Base-by-base conservation (phyloP, 495 filamentous ascomycete species). In the Talaromyces wortmannii region DNA sequence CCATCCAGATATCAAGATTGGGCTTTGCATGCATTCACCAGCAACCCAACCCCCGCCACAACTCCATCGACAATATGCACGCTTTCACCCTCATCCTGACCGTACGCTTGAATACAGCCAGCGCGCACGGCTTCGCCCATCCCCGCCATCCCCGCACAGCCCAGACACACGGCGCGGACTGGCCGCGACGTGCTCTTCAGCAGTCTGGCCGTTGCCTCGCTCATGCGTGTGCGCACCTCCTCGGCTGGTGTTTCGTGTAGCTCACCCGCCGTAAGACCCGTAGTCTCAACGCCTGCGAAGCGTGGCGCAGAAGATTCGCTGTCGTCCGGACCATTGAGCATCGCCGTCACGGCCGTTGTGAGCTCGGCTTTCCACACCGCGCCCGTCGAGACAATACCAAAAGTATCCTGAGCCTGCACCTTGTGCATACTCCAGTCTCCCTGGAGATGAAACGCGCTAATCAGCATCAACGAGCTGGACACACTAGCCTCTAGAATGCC, bases 101-200 rank as follows among this genome's bases (percentile, higher is more conserved):
- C 89, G 57, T 85, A 82, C 16, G 77, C 76, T 53, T 84, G 79
- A 30, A 80, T 64, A 45, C 87, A 87, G 2, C 84, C 86, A 40
- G 80, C 79, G 50, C 86, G 77, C 45, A 96, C 90, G 49, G 88
- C 86, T 54, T 84, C 78, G 53, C 92, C 88, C 74, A 97, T 80
- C 11, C 92, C 94, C 18, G 83, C 86, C 94, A 97, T 96, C 5
- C 94, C 92, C 43, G 91, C 92, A 72, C 92, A 96, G 55, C 89
- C 83, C 56, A 87, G 80, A 30, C 79, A 79, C 0, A 92, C 84
- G 12, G 71, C 75, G 23, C 70, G 65, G 0, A 80, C 72, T 23
- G 63, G 62, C 40, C 57, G 53, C 4, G 68, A 57, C 0, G 80
- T 76, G 7, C 71, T 72, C 16, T 68, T 67, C 23, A 96, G 66